A percentile compares a stretch with the other conserved stretches of the same genome.
These are phyloP conservation scores for Mortierella hygrophila DNA, from an alignment of 192 early-diverging fungal genomes.

Conservation along the genomic window DNA sequence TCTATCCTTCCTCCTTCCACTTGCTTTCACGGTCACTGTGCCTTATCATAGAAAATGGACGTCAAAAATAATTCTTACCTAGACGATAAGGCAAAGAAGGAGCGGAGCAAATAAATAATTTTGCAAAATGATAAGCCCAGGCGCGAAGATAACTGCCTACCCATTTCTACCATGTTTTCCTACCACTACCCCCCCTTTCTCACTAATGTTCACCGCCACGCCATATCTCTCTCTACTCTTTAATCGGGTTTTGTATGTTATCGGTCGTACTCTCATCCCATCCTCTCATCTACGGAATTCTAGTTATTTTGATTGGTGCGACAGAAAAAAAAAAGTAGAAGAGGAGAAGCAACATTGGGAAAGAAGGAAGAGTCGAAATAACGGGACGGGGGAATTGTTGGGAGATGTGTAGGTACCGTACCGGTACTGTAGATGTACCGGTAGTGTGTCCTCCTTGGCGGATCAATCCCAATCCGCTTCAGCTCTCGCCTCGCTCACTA, in stretches of 20 bases:
- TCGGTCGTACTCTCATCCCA: neutral
- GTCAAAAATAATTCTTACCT: neutral
- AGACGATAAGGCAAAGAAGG: neutral
- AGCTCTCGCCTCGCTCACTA: neutral
- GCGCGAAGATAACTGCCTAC: neutral
- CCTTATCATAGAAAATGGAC: neutral
- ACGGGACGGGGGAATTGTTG: too few species aligned
- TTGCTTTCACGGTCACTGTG: neutral
- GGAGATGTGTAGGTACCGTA: too few species aligned
- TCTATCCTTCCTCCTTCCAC: neutral
- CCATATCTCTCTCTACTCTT: neutral
- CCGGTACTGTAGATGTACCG: too few species aligned
- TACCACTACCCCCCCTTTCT: neutral
- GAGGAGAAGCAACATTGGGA: too few species aligned
- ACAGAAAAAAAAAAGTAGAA: neutral
- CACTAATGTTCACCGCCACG: neutral
- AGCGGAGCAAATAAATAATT: conserved; percentile 7
- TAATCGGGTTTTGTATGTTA: neutral
- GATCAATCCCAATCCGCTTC: neutral
- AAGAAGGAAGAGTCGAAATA: too few species aligned
- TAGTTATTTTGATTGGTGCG: neutral
- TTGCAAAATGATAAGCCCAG: neutral
- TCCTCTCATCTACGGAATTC: neutral
- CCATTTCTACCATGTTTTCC: too few species aligned
- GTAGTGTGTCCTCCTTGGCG: neutral